Evolutionary conservation across 352 stramenopile species (phyloP).

Genomic region (Globisporangium canariense): DNA sequence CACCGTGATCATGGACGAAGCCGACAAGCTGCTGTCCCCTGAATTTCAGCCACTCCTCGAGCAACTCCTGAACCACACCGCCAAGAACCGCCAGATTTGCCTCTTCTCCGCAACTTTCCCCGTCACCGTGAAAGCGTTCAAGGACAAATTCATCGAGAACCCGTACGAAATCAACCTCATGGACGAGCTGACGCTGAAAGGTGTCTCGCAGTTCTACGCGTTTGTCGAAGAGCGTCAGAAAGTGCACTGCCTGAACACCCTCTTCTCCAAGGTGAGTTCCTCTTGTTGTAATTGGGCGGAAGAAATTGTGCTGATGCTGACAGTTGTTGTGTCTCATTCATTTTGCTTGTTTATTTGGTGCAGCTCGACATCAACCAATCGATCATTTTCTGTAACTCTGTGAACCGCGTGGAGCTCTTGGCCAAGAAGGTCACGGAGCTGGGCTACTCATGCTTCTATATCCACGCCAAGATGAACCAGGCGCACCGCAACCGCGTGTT

Average conservation of each 20-base stretch:
- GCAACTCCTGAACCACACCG: constrained; percentile 94
- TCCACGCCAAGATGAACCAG: constrained; percentile 99
- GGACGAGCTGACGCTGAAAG: constrained; percentile 98
- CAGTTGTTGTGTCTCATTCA: background rate
- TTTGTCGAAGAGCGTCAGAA: constrained; percentile 99
- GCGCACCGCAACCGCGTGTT: constrained; percentile 99
- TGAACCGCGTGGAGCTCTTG: constrained; percentile 98
- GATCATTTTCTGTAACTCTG: constrained; percentile 99
- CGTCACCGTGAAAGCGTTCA: constrained; percentile 98
- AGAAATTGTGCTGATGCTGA: background rate
- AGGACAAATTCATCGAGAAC: constrained; percentile 97
- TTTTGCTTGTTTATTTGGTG: constrained; percentile 19
- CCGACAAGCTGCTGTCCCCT: constrained; percentile 98
- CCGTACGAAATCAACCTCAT: constrained; percentile 99
- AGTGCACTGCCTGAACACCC: constrained; percentile 99
- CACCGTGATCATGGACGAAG: constrained; percentile 99
- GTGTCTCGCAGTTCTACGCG: constrained; percentile 99
- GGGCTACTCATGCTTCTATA: constrained; percentile 99
- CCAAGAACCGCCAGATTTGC: constrained; percentile 97
- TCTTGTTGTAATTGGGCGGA: background rate
- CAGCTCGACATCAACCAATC: constrained; percentile 99
- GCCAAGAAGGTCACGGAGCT: constrained; percentile 99
- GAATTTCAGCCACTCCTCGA: constrained; percentile 98
- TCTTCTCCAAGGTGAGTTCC: constrained; percentile 91
- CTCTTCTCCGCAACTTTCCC: constrained; percentile 99